phyloP scores from a whole-genome alignment of 2,329 filamentous ascomycete species.

The Balansia obtecta region DNA sequence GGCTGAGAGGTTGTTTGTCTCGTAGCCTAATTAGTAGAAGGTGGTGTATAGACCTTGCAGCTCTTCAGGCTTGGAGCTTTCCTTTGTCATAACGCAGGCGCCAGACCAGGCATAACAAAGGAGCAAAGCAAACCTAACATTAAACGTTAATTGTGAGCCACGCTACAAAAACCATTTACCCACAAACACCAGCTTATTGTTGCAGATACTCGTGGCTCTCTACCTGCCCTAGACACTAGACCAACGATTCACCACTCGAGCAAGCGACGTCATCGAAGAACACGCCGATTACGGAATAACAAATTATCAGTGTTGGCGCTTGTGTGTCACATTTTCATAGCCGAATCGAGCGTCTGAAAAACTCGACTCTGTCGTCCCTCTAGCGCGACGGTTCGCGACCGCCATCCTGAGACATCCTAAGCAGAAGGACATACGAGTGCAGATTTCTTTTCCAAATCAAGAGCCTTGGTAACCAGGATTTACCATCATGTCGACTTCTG shows the following conservation, averaged over 20 bases:
- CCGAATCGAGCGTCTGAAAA: too few species aligned
- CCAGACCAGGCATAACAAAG: neutral
- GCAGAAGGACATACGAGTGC: neutral
- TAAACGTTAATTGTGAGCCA: too few species aligned
- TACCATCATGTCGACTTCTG: slow-evolving; percentile 19
- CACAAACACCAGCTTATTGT: neutral
- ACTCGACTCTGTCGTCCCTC: neutral
- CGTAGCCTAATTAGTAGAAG: neutral
- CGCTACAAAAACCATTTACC: too few species aligned
- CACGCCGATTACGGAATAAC: neutral
- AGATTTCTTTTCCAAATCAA: neutral
- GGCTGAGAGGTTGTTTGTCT: too few species aligned
- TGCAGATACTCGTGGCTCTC: neutral
- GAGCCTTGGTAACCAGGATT: neutral
- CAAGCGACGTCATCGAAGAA: slow-evolving; percentile 1
- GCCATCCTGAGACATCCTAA: neutral
- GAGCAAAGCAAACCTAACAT: neutral
- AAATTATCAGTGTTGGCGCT: neutral
- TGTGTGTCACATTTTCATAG: neutral
- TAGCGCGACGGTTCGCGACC: neutral
- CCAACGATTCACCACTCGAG: neutral
- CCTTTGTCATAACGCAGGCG: neutral
- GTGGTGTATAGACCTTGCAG: neutral
- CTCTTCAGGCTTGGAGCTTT: neutral
- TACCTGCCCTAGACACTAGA: neutral